A percentile compares a stretch with the other conserved stretches of the same genome.
phyloP scores from a whole-genome alignment of 2,329 filamentous ascomycete genomes.

The Xylaria polymorpha region DNA sequence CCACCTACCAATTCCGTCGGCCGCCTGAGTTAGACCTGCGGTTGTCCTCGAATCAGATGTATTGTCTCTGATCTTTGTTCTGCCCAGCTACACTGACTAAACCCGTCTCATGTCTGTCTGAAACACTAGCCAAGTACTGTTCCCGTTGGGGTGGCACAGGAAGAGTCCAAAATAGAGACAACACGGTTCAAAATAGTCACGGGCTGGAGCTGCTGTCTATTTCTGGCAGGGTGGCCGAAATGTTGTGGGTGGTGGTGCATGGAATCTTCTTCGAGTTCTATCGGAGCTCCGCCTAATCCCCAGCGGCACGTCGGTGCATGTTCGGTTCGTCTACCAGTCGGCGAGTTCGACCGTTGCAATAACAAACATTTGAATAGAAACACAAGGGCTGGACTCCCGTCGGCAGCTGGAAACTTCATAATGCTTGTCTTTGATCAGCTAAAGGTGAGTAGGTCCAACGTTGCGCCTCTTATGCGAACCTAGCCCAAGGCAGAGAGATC shows the following conservation, averaged over 20 bases:
- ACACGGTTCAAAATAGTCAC: slow-evolving; percentile 17
- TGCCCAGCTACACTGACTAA: background rate
- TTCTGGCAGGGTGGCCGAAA: slow-evolving; percentile 21
- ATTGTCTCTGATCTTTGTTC: background rate
- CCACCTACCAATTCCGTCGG: slow-evolving; percentile 20
- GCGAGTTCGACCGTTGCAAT: slow-evolving; percentile 8
- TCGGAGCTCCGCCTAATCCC: slow-evolving; percentile 2
- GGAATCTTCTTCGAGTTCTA: slow-evolving; percentile 10
- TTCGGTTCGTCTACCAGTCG: background rate
- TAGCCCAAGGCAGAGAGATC: background rate
- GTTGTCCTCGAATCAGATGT: slow-evolving; percentile 27
- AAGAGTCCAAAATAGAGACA: slow-evolving; percentile 9
- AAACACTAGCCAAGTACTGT: background rate
- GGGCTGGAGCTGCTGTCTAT: slow-evolving; percentile 9
- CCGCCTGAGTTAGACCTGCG: background rate
- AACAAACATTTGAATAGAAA: slow-evolving; percentile 6
- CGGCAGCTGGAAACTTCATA: slow-evolving; percentile 12
- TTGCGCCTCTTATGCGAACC: background rate
- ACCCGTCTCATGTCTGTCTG: slow-evolving; percentile 4
- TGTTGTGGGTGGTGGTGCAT: background rate
- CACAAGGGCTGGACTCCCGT: slow-evolving; percentile 7
- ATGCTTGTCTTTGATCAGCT: background rate
- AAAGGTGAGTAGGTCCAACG: background rate
- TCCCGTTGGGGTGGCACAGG: slow-evolving; percentile 13
- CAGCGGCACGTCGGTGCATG: background rate